Conservation (phyloP, 495 filamentous ascomycete species). For the Baudoinia panamericana region DNA sequence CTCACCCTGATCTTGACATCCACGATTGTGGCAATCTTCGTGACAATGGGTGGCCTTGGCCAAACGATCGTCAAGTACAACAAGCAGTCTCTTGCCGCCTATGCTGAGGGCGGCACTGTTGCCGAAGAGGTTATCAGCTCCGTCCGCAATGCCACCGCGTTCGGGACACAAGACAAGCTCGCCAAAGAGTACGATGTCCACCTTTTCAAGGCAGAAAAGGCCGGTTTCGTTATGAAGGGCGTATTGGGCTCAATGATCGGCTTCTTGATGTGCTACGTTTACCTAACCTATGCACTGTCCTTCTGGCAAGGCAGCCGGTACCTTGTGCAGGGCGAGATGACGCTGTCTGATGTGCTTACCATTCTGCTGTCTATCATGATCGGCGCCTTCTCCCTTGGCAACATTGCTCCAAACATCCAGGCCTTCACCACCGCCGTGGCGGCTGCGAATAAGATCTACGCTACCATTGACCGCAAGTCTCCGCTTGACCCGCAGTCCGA, state of each 20-base stretch:
- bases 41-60: constrained; percentile 60
- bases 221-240: constrained; percentile 61
- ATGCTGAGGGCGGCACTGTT: constrained; percentile 72
- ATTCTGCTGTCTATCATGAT: constrained; percentile 84
- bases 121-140: constrained; percentile 93
- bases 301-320: constrained; percentile 92
- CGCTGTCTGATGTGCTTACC: constrained; percentile 47
- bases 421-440: constrained; percentile 72
- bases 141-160: constrained; percentile 83
- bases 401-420: constrained; percentile 72
- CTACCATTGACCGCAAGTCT: constrained; percentile 80
- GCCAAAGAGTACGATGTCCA: constrained; percentile 70
- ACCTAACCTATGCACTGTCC: constrained; percentile 73
- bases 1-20: constrained; percentile 71
- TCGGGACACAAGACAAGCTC: constrained; percentile 81
- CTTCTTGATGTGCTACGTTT: constrained; percentile 68
- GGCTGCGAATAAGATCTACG: constrained; percentile 80
- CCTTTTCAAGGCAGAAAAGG: constrained; percentile 57
- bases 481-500: constrained; percentile 69
- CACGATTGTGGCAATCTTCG: constrained; percentile 57
- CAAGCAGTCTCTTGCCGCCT: constrained; percentile 60
- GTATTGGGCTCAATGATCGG: constrained; percentile 64
- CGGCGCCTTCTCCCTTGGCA: constrained; percentile 80
- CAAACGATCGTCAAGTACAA: constrained; percentile 66
- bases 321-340: constrained; percentile 51